phyloP scores from a whole-genome alignment of 345 rosid genomes.

The Zanthoxylum bungeanum region DNA sequence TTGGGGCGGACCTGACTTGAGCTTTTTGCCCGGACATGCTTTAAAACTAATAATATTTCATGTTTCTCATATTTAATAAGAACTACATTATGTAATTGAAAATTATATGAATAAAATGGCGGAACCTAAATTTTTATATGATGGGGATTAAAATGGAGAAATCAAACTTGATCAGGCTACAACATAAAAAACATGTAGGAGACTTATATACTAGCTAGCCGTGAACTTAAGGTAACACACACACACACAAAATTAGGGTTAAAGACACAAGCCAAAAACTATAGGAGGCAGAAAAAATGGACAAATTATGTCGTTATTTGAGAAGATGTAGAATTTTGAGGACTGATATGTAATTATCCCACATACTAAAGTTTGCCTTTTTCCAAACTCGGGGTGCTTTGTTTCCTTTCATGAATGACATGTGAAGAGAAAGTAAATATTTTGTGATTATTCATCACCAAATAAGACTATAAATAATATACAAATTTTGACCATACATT shows the following conservation, averaged over 20 bases:
- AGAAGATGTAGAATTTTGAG: no score
- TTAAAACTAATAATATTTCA: no score
- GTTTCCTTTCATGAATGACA: neutral
- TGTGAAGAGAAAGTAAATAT: neutral
- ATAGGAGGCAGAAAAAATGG: neutral
- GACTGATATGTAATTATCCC: neutral
- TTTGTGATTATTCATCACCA: neutral
- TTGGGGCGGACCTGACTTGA: no score
- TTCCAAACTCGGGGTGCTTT: no score
- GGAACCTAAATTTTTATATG: neutral
- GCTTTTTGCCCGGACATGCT: no score
- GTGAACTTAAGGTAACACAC: neutral
- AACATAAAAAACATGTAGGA: no score
- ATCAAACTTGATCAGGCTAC: neutral
- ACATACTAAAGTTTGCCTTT: neutral
- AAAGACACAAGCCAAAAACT: no score
- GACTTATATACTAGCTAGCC: neutral
- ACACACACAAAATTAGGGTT: neutral
- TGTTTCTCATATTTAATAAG: neutral
- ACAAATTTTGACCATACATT: neutral
- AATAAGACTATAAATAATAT: neutral
- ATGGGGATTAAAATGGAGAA: neutral
- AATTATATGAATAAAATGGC: neutral
- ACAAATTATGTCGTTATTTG: no score
- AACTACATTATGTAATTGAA: neutral